Percentiles rank a stretch among this genome's conserved stretches.
Evolutionary conservation across 225 moss, liverwort and hornwort species (phyloP).

Genomic region (Sphagnum contortum): DNA sequence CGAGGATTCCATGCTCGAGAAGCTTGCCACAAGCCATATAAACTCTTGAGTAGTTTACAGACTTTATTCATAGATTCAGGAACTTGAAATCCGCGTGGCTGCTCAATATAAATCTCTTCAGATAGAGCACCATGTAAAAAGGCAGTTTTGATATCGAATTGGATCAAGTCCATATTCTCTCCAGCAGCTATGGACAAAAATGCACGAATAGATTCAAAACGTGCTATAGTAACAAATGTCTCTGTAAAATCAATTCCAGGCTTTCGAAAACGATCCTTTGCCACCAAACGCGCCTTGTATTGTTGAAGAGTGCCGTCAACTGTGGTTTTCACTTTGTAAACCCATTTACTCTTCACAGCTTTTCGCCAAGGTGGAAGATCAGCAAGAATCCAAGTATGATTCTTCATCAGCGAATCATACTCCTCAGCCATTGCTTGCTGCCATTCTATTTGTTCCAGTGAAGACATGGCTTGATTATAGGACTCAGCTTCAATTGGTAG

Average conservation of each 20-base stretch:
- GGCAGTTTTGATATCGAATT: constrained; percentile 10
- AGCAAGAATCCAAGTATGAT: constrained; percentile 5
- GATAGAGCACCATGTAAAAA: constrained; percentile 1
- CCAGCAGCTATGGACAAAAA: neutral
- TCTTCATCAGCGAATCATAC: neutral
- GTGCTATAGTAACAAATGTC: constrained; percentile 1
- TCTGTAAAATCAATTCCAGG: constrained; percentile 5
- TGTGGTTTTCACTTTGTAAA: constrained; percentile 1
- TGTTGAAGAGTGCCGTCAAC: constrained; percentile 1
- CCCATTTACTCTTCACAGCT: constrained; percentile 5
- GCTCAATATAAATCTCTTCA: constrained; percentile 5
- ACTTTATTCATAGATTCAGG: neutral
- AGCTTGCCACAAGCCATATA: constrained; percentile 3
- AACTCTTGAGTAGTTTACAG: neutral
- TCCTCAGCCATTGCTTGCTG: constrained; percentile 6
- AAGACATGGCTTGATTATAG: no score
- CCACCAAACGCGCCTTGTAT: constrained; percentile 4
- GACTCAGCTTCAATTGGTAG: no score
- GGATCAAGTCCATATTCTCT: neutral
- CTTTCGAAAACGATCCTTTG: neutral
- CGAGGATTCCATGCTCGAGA: neutral
- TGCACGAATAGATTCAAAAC: constrained; percentile 1
- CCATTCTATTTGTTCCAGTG: neutral
- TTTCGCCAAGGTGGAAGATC: constrained; percentile 1
- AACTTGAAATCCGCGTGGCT: constrained; percentile 2